These are phyloP conservation scores for Dactylella cylindrospora DNA, from an alignment of 2,329 filamentous ascomycete genomes.

Conservation along the genomic window DNA sequence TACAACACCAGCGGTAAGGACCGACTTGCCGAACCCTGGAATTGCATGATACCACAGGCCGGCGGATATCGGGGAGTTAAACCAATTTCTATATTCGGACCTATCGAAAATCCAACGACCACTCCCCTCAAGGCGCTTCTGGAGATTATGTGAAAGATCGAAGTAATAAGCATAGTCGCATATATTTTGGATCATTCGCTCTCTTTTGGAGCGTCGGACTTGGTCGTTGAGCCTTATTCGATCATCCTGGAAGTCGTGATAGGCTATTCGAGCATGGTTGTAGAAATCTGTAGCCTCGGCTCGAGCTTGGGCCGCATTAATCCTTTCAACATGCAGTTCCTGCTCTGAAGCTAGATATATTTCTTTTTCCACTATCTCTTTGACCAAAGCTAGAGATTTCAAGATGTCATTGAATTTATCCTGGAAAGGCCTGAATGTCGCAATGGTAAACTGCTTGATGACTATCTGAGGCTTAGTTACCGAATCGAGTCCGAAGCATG, in stretches of 20 bases:
- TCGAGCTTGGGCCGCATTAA: conserved; percentile 11
- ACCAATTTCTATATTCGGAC: conserved; percentile 48
- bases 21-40: conserved; percentile 34
- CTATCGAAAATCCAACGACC: conserved; percentile 49
- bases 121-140: conserved; percentile 49
- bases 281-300: conserved; percentile 14
- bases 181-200: conserved; percentile 49
- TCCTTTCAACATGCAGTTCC: conserved; percentile 24
- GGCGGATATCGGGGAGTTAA: conserved; percentile 3
- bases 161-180: conserved; percentile 48
- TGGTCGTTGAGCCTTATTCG: conserved; percentile 5
- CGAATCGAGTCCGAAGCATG: conserved; percentile 1
- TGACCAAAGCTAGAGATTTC: conserved; percentile 44
- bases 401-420: conserved; percentile 49
- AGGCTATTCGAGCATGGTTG: conserved; percentile 7
- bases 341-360: conserved; percentile 48
- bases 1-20: conserved; percentile 23
- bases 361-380: conserved; percentile 47
- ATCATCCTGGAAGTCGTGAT: conserved; percentile 15
- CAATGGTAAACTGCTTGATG: conserved; percentile 42
- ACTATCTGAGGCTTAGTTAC: conserved; percentile 1
- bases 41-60: conserved; percentile 49
- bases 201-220: conserved; percentile 32
- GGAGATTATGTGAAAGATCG: conserved; percentile 49
- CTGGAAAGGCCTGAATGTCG: conserved; percentile 50